Evolutionary conservation across 176 grass and related monocot genomes (phyloP).

Genomic region (Carex kokanica): DNA sequence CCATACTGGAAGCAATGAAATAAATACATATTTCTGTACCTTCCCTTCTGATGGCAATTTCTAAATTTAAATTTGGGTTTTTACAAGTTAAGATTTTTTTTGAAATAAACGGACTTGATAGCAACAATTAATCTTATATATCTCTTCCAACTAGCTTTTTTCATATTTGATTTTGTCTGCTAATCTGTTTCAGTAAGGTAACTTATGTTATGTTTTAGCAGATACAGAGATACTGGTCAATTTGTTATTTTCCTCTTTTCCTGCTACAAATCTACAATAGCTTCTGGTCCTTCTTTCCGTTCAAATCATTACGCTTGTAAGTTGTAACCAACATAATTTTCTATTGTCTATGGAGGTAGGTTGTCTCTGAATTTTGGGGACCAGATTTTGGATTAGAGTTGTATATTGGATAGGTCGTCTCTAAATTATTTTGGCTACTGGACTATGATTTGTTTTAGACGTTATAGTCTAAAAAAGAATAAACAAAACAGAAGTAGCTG

Average conservation of each 20-base stretch:
- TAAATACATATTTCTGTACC: conserved; percentile 13
- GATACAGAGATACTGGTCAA: not conserved
- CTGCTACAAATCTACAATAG: not conserved
- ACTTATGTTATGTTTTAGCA: not conserved
- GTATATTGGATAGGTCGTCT: too few species aligned
- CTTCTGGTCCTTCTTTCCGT: not conserved
- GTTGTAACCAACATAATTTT: not conserved
- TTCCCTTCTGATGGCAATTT: conserved; percentile 48
- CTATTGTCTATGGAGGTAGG: too few species aligned
- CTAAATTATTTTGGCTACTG: too few species aligned
- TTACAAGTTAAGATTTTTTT: not conserved
- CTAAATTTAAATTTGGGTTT: not conserved
- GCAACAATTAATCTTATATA: not conserved
- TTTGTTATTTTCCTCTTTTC: not conserved
- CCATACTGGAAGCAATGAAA: conserved; percentile 52
- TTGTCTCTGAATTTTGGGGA: too few species aligned
- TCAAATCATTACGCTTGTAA: not conserved
- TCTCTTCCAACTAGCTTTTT: not conserved
- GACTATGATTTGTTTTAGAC: too few species aligned
- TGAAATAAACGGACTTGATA: not conserved
- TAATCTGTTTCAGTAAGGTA: not conserved
- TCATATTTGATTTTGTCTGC: not conserved
- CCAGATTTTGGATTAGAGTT: too few species aligned
- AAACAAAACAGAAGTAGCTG: too few species aligned
- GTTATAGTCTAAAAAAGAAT: too few species aligned